Evolutionary conservation across 108 stramenopile genomes (phyloP).

Genomic region (Mayamaea pseudoterrestris): DNA sequence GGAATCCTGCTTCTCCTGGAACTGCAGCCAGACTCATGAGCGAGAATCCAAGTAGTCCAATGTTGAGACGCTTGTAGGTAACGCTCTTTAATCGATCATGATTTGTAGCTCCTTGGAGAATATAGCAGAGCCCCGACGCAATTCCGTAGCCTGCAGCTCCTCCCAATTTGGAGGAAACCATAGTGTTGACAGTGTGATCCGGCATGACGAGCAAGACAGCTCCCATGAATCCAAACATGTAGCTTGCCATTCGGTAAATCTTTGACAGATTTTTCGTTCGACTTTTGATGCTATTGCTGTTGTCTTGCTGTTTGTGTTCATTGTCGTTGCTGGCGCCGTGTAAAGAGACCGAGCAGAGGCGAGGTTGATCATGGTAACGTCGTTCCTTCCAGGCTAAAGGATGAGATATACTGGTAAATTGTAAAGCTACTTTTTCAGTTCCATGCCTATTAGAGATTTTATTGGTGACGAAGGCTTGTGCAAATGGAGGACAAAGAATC

Average conservation of each 20-base stretch:
- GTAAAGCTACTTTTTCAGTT: too few species aligned
- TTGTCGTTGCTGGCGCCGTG: too few species aligned
- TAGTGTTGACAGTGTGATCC: neutral
- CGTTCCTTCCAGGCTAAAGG: too few species aligned
- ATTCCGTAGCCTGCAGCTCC: slow-evolving; percentile 10
- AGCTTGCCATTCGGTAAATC: neutral
- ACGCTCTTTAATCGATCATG: slow-evolving; percentile 45
- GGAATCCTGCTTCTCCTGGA: slow-evolving; percentile 11
- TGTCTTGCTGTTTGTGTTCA: too few species aligned
- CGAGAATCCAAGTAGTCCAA: slow-evolving; percentile 11
- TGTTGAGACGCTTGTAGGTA: slow-evolving; percentile 31
- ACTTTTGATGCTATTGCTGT: too few species aligned
- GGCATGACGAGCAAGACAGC: slow-evolving; percentile 7
- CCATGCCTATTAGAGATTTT: too few species aligned
- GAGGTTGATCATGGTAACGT: too few species aligned
- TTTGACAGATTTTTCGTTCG: neutral
- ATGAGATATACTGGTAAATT: too few species aligned
- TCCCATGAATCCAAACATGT: neutral
- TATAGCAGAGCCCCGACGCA: slow-evolving; percentile 10
- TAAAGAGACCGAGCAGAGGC: too few species aligned
- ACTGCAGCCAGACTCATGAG: slow-evolving; percentile 3
- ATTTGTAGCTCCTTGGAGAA: slow-evolving; percentile 5
- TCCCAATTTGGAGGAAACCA: slow-evolving; percentile 6
- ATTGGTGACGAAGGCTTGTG: too few species aligned
- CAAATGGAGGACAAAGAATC: too few species aligned